A percentile compares a stretch with the other conserved stretches of the same genome.
These are phyloP conservation scores for Starmerella floricola DNA, from an alignment of 805 yeast genomes.

Conservation along the genomic window DNA sequence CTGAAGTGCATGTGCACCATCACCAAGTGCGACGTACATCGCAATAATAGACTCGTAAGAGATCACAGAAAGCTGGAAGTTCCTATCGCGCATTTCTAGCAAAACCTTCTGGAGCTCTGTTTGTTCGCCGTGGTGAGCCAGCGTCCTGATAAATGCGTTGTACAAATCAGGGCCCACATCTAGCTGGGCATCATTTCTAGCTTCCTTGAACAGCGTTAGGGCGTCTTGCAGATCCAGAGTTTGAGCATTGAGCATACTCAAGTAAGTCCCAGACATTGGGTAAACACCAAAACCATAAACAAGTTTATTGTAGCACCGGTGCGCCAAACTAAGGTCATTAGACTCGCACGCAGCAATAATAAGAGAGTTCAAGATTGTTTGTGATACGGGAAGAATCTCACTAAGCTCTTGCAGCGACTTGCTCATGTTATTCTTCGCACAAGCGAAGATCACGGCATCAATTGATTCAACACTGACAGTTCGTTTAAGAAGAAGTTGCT, in stretches of 20 bases:
- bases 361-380: slow-evolving; percentile 4
- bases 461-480: slow-evolving; percentile 11
- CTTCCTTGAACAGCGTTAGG: slow-evolving; percentile 11
- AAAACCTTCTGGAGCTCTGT: slow-evolving; percentile 1
- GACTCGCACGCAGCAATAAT: slow-evolving; percentile 4
- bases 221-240: background rate
- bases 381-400: slow-evolving; percentile 1
- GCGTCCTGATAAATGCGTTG: slow-evolving; percentile 8
- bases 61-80: background rate
- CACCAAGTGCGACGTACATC: slow-evolving; percentile 8
- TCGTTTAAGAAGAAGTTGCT: slow-evolving; percentile 7
- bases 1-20: slow-evolving; percentile 9
- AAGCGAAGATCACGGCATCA: slow-evolving; percentile 10
- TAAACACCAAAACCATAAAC: slow-evolving; percentile 1
- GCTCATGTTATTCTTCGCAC: background rate
- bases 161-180: slow-evolving; percentile 6
- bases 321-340: slow-evolving; percentile 4
- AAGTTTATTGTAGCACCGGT: slow-evolving; percentile 1
- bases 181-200: slow-evolving; percentile 4
- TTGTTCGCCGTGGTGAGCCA: slow-evolving; percentile 6
- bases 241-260: slow-evolving; percentile 6
- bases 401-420: slow-evolving; percentile 1
- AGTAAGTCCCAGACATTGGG: slow-evolving; percentile 10
- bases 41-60: slow-evolving; percentile 12
- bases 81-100: slow-evolving; percentile 2